Conservation (phyloP, 2,329 filamentous ascomycete species). For the Penicillium frequentans region DNA sequence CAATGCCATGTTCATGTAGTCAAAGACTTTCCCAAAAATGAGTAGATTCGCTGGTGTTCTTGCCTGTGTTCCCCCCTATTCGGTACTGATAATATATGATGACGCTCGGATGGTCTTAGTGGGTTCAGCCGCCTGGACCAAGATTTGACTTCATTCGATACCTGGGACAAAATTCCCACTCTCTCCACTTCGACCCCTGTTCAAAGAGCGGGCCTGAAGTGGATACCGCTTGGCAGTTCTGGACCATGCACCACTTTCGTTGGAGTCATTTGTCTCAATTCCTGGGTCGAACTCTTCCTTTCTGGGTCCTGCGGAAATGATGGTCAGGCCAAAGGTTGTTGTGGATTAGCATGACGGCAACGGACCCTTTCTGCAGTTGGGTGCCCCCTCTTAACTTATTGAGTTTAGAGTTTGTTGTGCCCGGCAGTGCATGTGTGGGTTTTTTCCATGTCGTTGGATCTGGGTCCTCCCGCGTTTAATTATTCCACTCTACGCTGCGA, state of each 20-base stretch:
- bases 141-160: conserved; percentile 3
- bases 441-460: conserved; percentile 3
- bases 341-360: conserved; percentile 3
- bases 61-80: not conserved
- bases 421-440: conserved; percentile 2
- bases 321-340: not conserved
- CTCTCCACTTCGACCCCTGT: conserved; percentile 1
- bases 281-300: not conserved
- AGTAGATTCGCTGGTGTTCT: not conserved
- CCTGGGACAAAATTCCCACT: conserved; percentile 1
- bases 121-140: conserved; percentile 11
- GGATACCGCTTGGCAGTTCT: conserved; percentile 1
- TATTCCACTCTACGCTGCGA: conserved; percentile 3
- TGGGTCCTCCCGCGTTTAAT: conserved; percentile 8
- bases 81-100: not conserved
- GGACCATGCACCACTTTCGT: not conserved
- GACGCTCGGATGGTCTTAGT: conserved; percentile 5
- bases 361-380: not conserved
- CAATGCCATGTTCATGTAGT: not conserved
- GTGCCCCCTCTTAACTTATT: conserved; percentile 3
- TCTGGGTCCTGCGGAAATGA: conserved; percentile 10
- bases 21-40: not conserved
- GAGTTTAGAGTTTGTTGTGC: conserved; percentile 12
- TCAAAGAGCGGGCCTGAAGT: conserved; percentile 10
- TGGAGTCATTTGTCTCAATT: conserved; percentile 6